Evolutionary conservation across 495 filamentous ascomycete species (phyloP).

Genomic region (Penicillium antarcticum): DNA sequence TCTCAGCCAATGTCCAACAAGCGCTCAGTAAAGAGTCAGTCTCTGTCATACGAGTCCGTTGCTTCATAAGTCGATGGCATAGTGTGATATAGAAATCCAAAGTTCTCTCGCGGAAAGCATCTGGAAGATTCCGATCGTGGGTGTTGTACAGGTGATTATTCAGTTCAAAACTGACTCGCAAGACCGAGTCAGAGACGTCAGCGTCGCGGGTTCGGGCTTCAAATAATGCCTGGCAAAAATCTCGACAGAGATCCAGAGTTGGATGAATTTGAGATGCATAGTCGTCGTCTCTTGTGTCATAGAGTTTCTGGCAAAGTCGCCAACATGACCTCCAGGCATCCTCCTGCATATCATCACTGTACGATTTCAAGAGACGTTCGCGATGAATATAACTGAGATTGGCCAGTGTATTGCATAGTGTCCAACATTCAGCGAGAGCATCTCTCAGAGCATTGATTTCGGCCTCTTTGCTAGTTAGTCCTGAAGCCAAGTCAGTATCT

Average conservation of each 20-base stretch:
- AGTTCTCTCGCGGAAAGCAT: constrained; percentile 84
- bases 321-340: constrained; percentile 90
- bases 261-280: constrained; percentile 68
- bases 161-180: constrained; percentile 88
- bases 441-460: constrained; percentile 72
- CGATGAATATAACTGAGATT: constrained; percentile 82
- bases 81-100: constrained; percentile 92
- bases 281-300: constrained; percentile 72
- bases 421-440: constrained; percentile 89
- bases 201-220: constrained; percentile 74
- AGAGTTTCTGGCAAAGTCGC: constrained; percentile 84
- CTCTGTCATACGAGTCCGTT: constrained; percentile 69
- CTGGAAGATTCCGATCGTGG: constrained; percentile 78
- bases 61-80: constrained; percentile 92
- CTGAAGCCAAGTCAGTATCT: constrained; percentile 12
- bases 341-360: constrained; percentile 71
- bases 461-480: constrained; percentile 48
- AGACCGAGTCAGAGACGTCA: constrained; percentile 75
- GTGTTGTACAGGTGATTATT: constrained; percentile 95
- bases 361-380: constrained; percentile 65
- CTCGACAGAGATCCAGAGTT: constrained; percentile 81
- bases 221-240: constrained; percentile 88
- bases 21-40: constrained; percentile 80
- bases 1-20: constrained; percentile 89
- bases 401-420: constrained; percentile 85